Conservation (phyloP, 176 grass and related monocot genomes). For the Themeda triandra region DNA sequence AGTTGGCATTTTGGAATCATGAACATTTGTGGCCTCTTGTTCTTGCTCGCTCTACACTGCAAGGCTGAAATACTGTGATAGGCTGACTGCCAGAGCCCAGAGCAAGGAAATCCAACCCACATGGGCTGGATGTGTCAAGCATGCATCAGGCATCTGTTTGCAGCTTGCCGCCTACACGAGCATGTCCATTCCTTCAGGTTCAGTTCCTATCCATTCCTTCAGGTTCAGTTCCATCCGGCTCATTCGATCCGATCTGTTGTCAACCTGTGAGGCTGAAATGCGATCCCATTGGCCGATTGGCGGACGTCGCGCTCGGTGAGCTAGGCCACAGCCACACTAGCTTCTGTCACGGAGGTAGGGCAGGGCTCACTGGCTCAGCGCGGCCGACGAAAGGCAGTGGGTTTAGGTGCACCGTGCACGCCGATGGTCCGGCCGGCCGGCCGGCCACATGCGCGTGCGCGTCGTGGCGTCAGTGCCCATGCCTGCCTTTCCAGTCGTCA, state of each 20-base stretch:
- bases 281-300: not conserved
- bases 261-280: not conserved
- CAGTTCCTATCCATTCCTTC: too few relatives aligned
- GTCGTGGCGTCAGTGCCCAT: not conserved
- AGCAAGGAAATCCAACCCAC: too few relatives aligned
- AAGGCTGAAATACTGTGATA: not conserved
- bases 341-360: not conserved
- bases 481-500: constrained; percentile 21
- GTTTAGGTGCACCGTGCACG: constrained; percentile 8
- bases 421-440: too few relatives aligned
- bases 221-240: too few relatives aligned
- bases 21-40: not conserved
- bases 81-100: too few relatives aligned
- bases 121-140: not conserved
- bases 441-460: not conserved
- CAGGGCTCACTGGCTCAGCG: not conserved
- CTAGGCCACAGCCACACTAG: constrained; percentile 40
- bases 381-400: not conserved
- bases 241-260: not conserved
- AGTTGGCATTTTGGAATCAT: not conserved
- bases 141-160: not conserved
- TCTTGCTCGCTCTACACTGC: not conserved
- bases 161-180: not conserved
- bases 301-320: constrained; percentile 9
- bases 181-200: not conserved